These are phyloP conservation scores for Hypocrella siamensis DNA, from an alignment of 2,329 filamentous ascomycete species.

Conservation along the genomic window DNA sequence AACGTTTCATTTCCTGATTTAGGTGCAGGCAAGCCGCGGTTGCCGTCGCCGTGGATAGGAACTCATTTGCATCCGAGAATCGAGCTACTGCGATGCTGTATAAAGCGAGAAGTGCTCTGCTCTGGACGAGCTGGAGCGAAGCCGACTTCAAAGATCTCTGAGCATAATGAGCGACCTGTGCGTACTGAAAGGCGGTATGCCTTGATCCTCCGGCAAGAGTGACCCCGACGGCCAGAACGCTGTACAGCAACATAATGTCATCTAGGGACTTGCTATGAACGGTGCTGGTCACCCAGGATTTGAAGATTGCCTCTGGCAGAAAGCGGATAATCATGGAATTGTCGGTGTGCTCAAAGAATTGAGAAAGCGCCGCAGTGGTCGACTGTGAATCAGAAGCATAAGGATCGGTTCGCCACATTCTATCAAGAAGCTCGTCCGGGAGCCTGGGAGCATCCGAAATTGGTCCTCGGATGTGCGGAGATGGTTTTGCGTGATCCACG, in stretches of 20 bases:
- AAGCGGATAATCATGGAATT: conserved; percentile 25
- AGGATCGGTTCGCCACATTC: conserved; percentile 34
- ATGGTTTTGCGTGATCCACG: conserved; percentile 21
- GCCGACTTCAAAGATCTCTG: conserved; percentile 14
- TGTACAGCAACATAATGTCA: conserved; percentile 31
- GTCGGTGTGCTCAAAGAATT: conserved; percentile 26
- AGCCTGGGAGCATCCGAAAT: conserved; percentile 28
- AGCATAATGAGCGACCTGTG: conserved; percentile 41
- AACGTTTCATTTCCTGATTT: conserved; percentile 43
- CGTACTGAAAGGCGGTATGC: conserved; percentile 22
- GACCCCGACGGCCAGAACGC: conserved; percentile 22
- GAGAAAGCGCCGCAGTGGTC: conserved; percentile 20
- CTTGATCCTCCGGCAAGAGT: conserved; percentile 21
- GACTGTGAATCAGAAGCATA: conserved; percentile 27
- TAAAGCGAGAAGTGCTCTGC: conserved; percentile 47
- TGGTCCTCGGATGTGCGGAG: conserved; percentile 19
- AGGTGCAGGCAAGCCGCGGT: conserved; percentile 43
- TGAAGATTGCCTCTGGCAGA: conserved; percentile 23
- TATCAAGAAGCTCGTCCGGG: conserved; percentile 30
- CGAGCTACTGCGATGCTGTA: conserved; percentile 49
- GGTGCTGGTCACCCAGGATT: conserved; percentile 18
- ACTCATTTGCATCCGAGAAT: conserved; percentile 46
- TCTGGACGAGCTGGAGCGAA: conserved; percentile 48
- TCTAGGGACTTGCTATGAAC: conserved; percentile 22
- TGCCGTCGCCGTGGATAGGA: conserved; percentile 44